These are phyloP conservation scores for Mangifera indica DNA, from an alignment of 345 rosid species.

Conservation along the genomic window DNA sequence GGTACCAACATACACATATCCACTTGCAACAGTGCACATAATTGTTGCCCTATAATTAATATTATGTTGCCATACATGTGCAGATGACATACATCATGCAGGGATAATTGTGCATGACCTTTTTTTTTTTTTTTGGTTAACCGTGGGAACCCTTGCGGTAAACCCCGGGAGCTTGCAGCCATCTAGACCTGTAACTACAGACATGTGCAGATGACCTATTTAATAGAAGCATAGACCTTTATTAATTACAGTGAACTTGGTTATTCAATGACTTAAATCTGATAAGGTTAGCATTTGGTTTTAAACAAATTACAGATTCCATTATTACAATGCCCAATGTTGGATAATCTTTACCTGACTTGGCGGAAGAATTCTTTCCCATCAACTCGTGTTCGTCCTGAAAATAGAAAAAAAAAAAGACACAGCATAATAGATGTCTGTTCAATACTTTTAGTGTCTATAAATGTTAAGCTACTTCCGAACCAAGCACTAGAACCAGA, in stretches of 20 bases:
- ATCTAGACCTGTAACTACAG: too few species aligned
- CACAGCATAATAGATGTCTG: not conserved
- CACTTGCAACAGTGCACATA: not conserved
- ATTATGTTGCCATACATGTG: not conserved
- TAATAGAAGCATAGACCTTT: not conserved
- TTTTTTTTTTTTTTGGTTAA: too few species aligned
- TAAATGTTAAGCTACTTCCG: not conserved
- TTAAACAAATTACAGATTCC: not conserved
- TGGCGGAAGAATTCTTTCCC: constrained; percentile 97
- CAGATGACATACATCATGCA: not conserved
- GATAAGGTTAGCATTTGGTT: not conserved
- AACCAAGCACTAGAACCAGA: not conserved
- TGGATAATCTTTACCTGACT: constrained; percentile 62
- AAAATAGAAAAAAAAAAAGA: constrained; percentile 9
- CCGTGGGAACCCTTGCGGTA: too few species aligned
- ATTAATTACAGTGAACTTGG: not conserved
- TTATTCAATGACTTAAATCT: not conserved
- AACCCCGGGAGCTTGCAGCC: too few species aligned
- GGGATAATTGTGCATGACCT: not conserved
- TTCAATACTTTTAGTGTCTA: not conserved
- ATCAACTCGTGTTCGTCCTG: constrained; percentile 82
- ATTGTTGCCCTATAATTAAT: not conserved
- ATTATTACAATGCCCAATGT: not conserved
- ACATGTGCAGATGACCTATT: not conserved
- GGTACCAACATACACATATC: not conserved